Conservation (phyloP, 163 green algal species). For the Smithsoniella earleae region DNA sequence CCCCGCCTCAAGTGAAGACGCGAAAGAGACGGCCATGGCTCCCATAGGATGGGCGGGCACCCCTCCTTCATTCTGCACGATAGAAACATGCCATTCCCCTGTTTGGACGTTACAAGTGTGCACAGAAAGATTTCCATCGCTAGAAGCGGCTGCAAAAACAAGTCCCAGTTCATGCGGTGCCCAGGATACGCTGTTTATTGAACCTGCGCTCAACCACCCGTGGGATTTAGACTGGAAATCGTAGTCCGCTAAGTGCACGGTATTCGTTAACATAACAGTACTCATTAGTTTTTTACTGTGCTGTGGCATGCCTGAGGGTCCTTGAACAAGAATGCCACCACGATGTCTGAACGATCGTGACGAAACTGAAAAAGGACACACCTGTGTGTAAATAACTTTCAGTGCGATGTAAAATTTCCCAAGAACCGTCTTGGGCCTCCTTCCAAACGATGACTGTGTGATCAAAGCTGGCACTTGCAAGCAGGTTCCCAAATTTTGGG, state of each 20-base stretch:
- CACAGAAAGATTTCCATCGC: slow-evolving; percentile 70
- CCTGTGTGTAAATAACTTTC: slow-evolving; percentile 38
- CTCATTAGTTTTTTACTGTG: too few relatives aligned
- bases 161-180: slow-evolving; percentile 86
- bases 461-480: slow-evolving; percentile 90
- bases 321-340: too few relatives aligned
- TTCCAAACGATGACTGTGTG: slow-evolving; percentile 91
- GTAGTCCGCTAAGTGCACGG: too few relatives aligned
- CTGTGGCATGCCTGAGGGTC: too few relatives aligned
- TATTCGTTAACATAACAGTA: too few relatives aligned
- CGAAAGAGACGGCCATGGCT: slow-evolving; percentile 73
- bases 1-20: slow-evolving; percentile 61
- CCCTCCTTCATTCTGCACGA: slow-evolving; percentile 35
- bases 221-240: too few relatives aligned
- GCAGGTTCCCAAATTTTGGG: slow-evolving; percentile 83
- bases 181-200: slow-evolving; percentile 88
- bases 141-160: slow-evolving; percentile 75
- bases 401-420: slow-evolving; percentile 40
- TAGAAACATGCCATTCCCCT: background rate
- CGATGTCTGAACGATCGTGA: too few relatives aligned
- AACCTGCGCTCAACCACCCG: too few relatives aligned
- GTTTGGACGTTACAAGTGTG: slow-evolving; percentile 33
- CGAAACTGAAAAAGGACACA: too few relatives aligned
- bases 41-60: slow-evolving; percentile 69
- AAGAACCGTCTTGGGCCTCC: slow-evolving; percentile 60